Conservation (phyloP, 345 rosid genomes). For the Turritis glabra region DNA sequence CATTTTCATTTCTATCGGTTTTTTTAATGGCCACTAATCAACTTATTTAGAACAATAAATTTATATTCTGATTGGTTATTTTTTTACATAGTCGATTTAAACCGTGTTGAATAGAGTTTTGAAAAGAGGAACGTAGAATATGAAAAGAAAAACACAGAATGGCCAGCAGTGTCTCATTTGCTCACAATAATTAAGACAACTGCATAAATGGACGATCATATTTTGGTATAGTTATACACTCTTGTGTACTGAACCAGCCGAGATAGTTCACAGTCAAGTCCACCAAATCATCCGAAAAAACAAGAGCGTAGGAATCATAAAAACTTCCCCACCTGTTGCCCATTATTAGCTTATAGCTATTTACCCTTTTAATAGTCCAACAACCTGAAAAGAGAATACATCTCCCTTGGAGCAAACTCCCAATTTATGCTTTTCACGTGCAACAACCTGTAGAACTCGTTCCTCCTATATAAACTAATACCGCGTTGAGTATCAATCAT, state of each 20-base stretch:
- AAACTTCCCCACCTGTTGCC: not conserved
- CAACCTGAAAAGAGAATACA: slow-evolving; percentile 37
- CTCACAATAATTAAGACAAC: not conserved
- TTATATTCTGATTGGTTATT: too few relatives aligned
- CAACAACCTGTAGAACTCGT: slow-evolving; percentile 31
- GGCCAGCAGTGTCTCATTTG: not conserved
- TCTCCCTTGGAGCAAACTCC: slow-evolving; percentile 42
- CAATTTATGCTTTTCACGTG: slow-evolving; percentile 40
- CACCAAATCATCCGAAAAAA: not conserved
- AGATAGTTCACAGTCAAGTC: slow-evolving; percentile 1
- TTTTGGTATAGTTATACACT: not conserved
- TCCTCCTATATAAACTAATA: slow-evolving; percentile 21
- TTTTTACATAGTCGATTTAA: too few relatives aligned
- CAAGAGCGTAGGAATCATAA: not conserved
- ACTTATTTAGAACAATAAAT: too few relatives aligned
- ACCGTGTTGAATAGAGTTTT: not conserved
- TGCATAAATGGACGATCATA: not conserved
- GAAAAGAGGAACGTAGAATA: not conserved
- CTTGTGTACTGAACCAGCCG: not conserved
- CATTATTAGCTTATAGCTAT: slow-evolving; percentile 1
- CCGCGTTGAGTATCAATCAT: not conserved
- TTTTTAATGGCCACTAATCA: too few relatives aligned
- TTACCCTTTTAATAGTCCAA: slow-evolving; percentile 8
- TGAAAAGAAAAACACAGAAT: not conserved
- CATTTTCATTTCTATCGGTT: too few relatives aligned